Conservation (phyloP, 148 eudicot genomes). For the Talinum fruticosum region DNA sequence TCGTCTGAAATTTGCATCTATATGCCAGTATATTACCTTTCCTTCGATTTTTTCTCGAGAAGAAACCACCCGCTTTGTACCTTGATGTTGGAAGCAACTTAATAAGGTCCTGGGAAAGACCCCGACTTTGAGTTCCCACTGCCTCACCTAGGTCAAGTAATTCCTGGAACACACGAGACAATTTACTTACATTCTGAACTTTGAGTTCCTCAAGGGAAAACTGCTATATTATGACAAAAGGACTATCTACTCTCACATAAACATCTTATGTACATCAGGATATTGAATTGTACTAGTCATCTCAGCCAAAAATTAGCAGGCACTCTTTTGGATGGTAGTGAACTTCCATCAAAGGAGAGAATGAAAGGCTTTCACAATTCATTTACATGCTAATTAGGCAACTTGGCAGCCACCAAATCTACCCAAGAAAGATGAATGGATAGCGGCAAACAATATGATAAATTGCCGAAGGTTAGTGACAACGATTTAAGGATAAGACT, state of each 20-base stretch:
- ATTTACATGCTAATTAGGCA: no score
- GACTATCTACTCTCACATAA: no score
- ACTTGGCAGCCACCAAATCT: no score
- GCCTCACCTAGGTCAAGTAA: conserved; percentile 74
- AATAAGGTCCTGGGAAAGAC: conserved; percentile 66
- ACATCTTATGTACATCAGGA: background rate
- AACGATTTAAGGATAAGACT: background rate
- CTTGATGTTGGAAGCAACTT: conserved; percentile 62
- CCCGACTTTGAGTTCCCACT: conserved; percentile 69
- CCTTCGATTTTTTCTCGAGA: conserved; percentile 57
- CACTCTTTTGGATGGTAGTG: background rate
- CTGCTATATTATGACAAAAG: no score
- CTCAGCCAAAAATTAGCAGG: background rate
- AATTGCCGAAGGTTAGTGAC: background rate
- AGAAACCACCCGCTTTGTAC: conserved; percentile 69
- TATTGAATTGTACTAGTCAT: background rate
- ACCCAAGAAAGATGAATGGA: no score
- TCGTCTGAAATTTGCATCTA: background rate
- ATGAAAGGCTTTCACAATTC: background rate
- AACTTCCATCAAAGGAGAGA: background rate
- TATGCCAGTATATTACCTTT: conserved; percentile 40
- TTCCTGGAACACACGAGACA: conserved; percentile 41
- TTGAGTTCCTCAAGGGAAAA: background rate
- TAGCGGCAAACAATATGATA: background rate
- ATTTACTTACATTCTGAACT: background rate